phyloP scores from a whole-genome alignment of 2,329 filamentous ascomycete genomes.

The Ilyonectria sp. region DNA sequence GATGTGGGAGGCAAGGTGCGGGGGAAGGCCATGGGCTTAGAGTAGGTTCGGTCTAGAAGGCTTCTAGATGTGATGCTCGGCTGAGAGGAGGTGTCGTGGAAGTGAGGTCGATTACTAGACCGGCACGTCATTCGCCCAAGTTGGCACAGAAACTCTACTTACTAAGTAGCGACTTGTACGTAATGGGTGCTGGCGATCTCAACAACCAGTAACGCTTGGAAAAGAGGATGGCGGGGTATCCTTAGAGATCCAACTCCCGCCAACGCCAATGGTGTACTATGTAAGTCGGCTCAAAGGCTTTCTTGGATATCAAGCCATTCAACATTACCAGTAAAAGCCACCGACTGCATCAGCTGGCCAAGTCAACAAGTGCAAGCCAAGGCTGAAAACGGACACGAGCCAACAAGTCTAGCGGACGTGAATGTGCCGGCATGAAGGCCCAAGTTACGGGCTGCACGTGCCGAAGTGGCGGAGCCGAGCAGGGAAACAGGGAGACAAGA shows the following conservation, averaged over 20 bases:
- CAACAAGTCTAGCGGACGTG: conserved; percentile 5
- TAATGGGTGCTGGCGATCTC: not conserved
- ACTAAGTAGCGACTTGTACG: not conserved
- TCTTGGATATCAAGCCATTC: conserved; percentile 14
- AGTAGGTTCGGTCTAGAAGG: conserved; percentile 33
- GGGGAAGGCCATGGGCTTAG: conserved; percentile 12
- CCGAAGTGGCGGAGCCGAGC: conserved; percentile 14
- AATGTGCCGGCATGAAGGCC: conserved; percentile 30
- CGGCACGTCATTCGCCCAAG: not conserved
- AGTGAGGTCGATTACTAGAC: not conserved
- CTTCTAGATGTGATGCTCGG: conserved; percentile 29
- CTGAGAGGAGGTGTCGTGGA: conserved; percentile 5
- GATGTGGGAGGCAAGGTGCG: not conserved
- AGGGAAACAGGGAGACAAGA: not conserved
- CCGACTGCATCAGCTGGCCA: not conserved
- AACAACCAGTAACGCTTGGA: not conserved
- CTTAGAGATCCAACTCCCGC: not conserved
- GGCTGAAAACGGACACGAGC: not conserved
- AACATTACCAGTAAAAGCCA: not conserved
- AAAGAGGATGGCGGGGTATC: not conserved
- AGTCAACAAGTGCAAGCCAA: conserved; percentile 10
- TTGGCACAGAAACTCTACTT: not conserved
- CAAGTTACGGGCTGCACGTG: conserved; percentile 18
- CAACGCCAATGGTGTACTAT: not conserved
- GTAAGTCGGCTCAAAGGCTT: not conserved